These are phyloP conservation scores for Termitomyces sp. DNA, from an alignment of 768 basidiomycete genomes.

Conservation along the genomic window DNA sequence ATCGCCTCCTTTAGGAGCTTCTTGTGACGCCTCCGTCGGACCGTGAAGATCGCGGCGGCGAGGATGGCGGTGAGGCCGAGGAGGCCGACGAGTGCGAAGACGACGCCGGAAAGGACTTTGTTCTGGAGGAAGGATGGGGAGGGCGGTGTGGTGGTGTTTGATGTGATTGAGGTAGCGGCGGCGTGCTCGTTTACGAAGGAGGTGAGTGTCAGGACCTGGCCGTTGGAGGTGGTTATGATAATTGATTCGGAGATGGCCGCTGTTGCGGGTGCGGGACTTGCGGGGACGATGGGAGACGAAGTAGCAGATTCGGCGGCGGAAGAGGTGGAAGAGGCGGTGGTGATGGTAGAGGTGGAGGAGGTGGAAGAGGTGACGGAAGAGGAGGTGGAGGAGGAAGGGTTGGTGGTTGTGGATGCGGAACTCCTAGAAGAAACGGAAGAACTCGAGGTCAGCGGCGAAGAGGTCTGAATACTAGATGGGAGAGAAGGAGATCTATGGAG, in stretches of 20 bases:
- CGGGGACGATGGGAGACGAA: conserved; percentile 2
- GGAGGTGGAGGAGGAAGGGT: conserved; percentile 1
- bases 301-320: conserved; percentile 4
- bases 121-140: conserved; percentile 53
- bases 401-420: background rate
- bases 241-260: conserved; percentile 11
- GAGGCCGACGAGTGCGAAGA: conserved; percentile 46
- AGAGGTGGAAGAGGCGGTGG: background rate
- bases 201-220: conserved; percentile 26
- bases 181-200: conserved; percentile 21
- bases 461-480: background rate
- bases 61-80: conserved; percentile 40
- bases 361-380: conserved; percentile 5
- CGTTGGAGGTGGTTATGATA: conserved; percentile 20
- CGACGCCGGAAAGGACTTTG: conserved; percentile 54
- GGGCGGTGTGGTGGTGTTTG: conserved; percentile 10
- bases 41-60: conserved; percentile 36
- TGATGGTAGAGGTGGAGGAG: conserved; percentile 4
- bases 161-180: conserved; percentile 18
- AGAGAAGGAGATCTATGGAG: background rate
- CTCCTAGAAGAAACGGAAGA: background rate
- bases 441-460: background rate
- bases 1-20: conserved; percentile 40
- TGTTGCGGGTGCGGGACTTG: conserved; percentile 8
- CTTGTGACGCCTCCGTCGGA: conserved; percentile 44